phyloP scores from a whole-genome alignment of 768 basidiomycete genomes.

The Hysterangium stoloniferum region DNA sequence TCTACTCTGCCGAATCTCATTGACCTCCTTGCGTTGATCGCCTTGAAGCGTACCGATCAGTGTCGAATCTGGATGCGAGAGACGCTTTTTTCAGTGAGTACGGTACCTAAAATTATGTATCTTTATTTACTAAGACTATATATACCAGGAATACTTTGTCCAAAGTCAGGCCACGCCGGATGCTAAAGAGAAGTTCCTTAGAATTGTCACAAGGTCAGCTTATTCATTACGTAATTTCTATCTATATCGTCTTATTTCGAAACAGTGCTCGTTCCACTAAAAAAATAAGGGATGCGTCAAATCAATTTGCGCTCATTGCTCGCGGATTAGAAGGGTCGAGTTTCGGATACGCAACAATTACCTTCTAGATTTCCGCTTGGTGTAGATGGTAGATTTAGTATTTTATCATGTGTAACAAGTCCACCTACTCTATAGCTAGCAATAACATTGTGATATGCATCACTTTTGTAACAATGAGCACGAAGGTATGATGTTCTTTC shows the following conservation, averaged over 20 bases:
- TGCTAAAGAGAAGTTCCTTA: constrained; percentile 73
- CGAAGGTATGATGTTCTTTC: too few species aligned
- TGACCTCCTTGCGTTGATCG: constrained; percentile 66
- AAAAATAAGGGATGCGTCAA: constrained; percentile 72
- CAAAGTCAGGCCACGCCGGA: constrained; percentile 64
- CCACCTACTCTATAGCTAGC: too few species aligned
- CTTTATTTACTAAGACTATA: background rate
- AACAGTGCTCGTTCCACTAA: constrained; percentile 62
- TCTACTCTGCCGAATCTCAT: constrained; percentile 79
- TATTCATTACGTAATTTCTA: background rate
- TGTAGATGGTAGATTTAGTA: too few species aligned
- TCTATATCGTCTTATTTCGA: constrained; percentile 1
- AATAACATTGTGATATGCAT: background rate
- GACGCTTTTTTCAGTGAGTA: constrained; percentile 54
- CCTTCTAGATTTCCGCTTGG: constrained; percentile 31
- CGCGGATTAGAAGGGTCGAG: constrained; percentile 78
- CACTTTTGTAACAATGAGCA: too few species aligned
- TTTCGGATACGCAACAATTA: constrained; percentile 73
- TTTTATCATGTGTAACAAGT: background rate
- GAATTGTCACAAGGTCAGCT: constrained; percentile 57
- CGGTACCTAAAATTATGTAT: background rate
- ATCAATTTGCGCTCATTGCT: constrained; percentile 81
- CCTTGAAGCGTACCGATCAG: constrained; percentile 46
- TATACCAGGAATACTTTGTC: constrained; percentile 69
- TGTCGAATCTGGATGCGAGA: constrained; percentile 65